Evolutionary conservation across 768 basidiomycete species (phyloP).

Genomic region (Boletus huronensis): DNA sequence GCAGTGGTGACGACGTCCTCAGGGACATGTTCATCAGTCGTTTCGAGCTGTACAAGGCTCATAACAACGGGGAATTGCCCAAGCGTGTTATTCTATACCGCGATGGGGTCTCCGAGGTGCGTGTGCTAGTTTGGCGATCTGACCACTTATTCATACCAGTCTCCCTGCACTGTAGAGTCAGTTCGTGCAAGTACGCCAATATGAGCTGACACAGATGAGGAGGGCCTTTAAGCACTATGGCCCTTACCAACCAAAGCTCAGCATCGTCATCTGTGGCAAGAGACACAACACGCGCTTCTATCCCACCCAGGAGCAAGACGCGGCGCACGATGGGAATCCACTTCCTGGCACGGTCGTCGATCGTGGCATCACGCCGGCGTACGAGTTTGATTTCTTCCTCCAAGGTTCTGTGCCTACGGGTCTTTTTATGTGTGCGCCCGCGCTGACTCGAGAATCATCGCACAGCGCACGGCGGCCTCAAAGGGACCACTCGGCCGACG

Average conservation of each 20-base stretch:
- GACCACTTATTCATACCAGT: background rate
- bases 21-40: slow-evolving; percentile 47
- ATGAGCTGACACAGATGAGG: slow-evolving; percentile 41
- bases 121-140: slow-evolving; percentile 1
- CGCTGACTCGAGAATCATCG: background rate
- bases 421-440: background rate
- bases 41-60: slow-evolving; percentile 36
- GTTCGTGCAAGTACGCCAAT: slow-evolving; percentile 40
- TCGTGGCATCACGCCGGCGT: slow-evolving; percentile 50
- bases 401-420: slow-evolving; percentile 33
- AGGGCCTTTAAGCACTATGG: slow-evolving; percentile 40
- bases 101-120: slow-evolving; percentile 79
- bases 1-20: slow-evolving; percentile 38
- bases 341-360: slow-evolving; percentile 55
- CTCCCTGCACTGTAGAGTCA: slow-evolving; percentile 37
- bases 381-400: slow-evolving; percentile 54
- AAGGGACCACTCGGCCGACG: slow-evolving; percentile 45
- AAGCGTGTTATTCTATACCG: slow-evolving; percentile 46
- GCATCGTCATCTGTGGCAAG: slow-evolving; percentile 55
- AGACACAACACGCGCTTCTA: slow-evolving; percentile 56
- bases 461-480: slow-evolving; percentile 41
- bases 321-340: slow-evolving; percentile 47
- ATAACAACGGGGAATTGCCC: slow-evolving; percentile 37
- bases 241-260: slow-evolving; percentile 44
- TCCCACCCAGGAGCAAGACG: slow-evolving; percentile 38